Conservation (phyloP, 2,329 filamentous ascomycete species). For the Trichoderma atrobrunneum region DNA sequence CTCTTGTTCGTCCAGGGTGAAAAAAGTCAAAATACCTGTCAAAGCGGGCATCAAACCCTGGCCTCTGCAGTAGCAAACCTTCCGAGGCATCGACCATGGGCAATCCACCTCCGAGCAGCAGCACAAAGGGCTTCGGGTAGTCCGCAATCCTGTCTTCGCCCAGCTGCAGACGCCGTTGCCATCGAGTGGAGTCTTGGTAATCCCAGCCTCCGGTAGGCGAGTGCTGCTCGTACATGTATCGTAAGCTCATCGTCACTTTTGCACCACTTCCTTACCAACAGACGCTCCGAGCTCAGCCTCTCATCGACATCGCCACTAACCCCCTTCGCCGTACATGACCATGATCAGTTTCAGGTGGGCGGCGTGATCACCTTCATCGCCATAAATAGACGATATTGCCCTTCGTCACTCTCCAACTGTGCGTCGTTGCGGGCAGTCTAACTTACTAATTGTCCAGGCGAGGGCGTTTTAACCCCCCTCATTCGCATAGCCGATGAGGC, state of each 20-base stretch:
- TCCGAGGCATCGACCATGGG: not conserved
- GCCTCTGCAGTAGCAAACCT: not conserved
- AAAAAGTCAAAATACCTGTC: not conserved
- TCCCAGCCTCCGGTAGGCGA: not conserved
- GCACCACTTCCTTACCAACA: not conserved
- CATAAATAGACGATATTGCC: slow-evolving; percentile 6
- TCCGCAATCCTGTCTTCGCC: not conserved
- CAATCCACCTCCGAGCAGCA: not conserved
- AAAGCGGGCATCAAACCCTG: not conserved
- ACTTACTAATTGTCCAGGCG: slow-evolving; percentile 1
- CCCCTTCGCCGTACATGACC: slow-evolving; percentile 1
- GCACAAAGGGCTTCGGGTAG: not conserved
- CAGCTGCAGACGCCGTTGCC: slow-evolving; percentile 1
- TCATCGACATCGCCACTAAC: slow-evolving; percentile 8
- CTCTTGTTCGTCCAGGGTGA: not conserved
- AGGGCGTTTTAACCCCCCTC: not conserved
- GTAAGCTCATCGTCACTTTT: slow-evolving; percentile 11
- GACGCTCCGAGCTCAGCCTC: not conserved
- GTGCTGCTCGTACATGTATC: not conserved
- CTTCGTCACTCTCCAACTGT: not conserved
- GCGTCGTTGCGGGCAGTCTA: not conserved
- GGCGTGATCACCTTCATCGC: slow-evolving; percentile 14
- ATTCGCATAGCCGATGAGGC: not conserved
- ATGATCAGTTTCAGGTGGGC: slow-evolving; percentile 2
- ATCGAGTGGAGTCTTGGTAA: slow-evolving; percentile 10